Base-by-base conservation (phyloP, 306 rosid species). In the Datisca glomerata region DNA sequence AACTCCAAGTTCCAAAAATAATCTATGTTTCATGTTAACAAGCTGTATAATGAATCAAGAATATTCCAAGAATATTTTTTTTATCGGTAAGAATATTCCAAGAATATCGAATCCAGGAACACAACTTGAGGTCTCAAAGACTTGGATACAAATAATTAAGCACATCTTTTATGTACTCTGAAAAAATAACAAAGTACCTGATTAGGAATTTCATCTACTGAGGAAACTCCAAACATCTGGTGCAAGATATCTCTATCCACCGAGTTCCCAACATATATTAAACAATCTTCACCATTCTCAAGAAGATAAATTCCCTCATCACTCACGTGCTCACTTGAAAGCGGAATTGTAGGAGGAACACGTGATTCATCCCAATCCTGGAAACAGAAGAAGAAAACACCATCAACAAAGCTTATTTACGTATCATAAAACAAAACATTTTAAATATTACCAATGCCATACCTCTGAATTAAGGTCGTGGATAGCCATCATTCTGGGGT, bases 201-300 rank as follows among this genome's bases (percentile, higher is more conserved):
- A 41, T 67, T 50, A 43, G 95, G 81, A 59, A 84, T 71, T 73
- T 70, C 81, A 21, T 78, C 82, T 63, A 69, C 66, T 14, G 95
- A 58, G 55, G 73, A 28, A 61, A 80, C 65, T 47, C 91, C 79
- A 57, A 89, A 89, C 47, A 89, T 63, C 65, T 64, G 75, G 54
- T 66, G 71, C 68, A 89, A 59, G 32, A 52, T 64, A 37, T 71
- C 73, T 21, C 70, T 44, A 64, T 50, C 79, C 54, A 61, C 98
- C 22, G 71, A 58, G 63, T 60, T 80, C 45, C 98, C 95, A 51
- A 75, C 27, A 49, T 77, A 84, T 67, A 84, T 65, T 60, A 80
- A 84, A 68, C 98, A 78, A 57, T 89, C 93, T 37, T 70, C 76
- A 43, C 98, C 98, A 17, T 89, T 84, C 67, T 89, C 98, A 12